A percentile compares a stretch with the other conserved stretches of the same genome.
Conservation (phyloP, 2,329 filamentous ascomycete genomes). For the Venturia oleaginea region DNA sequence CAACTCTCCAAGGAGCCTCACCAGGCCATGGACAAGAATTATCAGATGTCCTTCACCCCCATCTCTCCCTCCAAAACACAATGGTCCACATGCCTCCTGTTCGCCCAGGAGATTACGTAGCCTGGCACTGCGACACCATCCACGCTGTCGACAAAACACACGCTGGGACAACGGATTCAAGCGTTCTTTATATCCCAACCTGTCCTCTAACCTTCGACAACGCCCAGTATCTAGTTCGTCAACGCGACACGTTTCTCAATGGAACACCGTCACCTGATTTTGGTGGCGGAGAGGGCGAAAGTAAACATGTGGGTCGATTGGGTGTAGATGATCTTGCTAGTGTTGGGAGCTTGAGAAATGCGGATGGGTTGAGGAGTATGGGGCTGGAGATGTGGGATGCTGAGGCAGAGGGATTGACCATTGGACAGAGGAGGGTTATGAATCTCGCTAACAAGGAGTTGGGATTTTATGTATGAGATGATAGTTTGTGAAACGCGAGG, state of each 20-base stretch:
- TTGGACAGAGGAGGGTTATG: conserved; percentile 44
- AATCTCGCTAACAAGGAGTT: conserved; percentile 45
- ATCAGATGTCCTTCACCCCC: conserved; percentile 54
- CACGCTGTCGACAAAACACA: conserved; percentile 80
- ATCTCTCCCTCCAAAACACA: conserved; percentile 55
- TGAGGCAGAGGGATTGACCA: conserved; percentile 35
- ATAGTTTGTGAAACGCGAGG: too few species aligned
- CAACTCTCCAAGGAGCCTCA: conserved; percentile 59
- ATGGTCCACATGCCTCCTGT: conserved; percentile 67
- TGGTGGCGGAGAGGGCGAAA: conserved; percentile 55
- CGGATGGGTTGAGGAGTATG: conserved; percentile 46
- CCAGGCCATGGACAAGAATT: conserved; percentile 63
- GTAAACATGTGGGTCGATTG: conserved; percentile 35
- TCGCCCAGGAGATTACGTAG: conserved; percentile 64
- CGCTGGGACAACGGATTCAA: conserved; percentile 61
- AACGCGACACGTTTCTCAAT: conserved; percentile 59
- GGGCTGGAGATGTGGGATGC: conserved; percentile 44
- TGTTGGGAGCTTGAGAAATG: conserved; percentile 30
- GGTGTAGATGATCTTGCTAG: conserved; percentile 24
- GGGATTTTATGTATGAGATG: conserved; percentile 24
- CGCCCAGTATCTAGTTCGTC: conserved; percentile 44
- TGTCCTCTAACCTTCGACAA: conserved; percentile 73
- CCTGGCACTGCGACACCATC: conserved; percentile 72
- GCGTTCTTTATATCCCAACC: conserved; percentile 81
- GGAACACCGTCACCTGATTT: conserved; percentile 47